phyloP scores from a whole-genome alignment of 805 yeast genomes.

The Zygotorulaspora danielsina region DNA sequence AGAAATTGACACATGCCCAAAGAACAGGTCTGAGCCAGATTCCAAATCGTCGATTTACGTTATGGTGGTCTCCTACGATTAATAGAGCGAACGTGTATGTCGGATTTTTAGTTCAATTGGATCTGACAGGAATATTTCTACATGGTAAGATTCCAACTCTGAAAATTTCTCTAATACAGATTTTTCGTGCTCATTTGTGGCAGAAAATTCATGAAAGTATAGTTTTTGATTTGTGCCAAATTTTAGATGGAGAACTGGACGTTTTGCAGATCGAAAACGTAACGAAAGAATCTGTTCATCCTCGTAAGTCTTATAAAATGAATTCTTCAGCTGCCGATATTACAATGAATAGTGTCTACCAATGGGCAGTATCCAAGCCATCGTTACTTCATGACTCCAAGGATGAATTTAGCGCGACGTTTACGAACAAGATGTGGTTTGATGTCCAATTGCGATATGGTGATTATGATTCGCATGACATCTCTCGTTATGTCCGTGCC shows the following conservation, averaged over 20 bases:
- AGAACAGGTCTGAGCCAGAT: slow-evolving; percentile 95
- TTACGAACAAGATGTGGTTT: slow-evolving; percentile 78
- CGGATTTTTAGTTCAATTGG: slow-evolving; percentile 93
- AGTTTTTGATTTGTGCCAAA: slow-evolving; percentile 90
- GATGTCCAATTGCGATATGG: slow-evolving; percentile 95
- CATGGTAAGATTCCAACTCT: slow-evolving; percentile 98
- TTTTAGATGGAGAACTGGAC: slow-evolving; percentile 81
- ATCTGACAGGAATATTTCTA: slow-evolving; percentile 90
- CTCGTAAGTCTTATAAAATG: slow-evolving; percentile 96
- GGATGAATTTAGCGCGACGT: slow-evolving; percentile 56
- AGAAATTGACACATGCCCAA: slow-evolving; percentile 95
- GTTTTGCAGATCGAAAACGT: slow-evolving; percentile 79
- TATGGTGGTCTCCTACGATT: slow-evolving; percentile 99
- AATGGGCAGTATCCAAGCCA: slow-evolving; percentile 82
- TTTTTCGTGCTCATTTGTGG: slow-evolving; percentile 97
- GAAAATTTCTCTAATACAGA: slow-evolving; percentile 91
- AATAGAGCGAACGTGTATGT: slow-evolving; percentile 97
- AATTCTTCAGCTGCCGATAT: slow-evolving; percentile 93
- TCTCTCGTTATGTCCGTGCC: slow-evolving; percentile 87
- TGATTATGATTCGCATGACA: slow-evolving; percentile 96
- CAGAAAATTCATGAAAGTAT: slow-evolving; percentile 96
- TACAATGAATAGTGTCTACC: slow-evolving; percentile 63
- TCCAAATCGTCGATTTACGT: slow-evolving; percentile 92
- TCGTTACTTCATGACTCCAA: slow-evolving; percentile 69
- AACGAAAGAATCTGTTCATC: slow-evolving; percentile 89